Evolutionary conservation across 2,329 filamentous ascomycete species (phyloP).

Genomic region (Aspergillus viridinutans): DNA sequence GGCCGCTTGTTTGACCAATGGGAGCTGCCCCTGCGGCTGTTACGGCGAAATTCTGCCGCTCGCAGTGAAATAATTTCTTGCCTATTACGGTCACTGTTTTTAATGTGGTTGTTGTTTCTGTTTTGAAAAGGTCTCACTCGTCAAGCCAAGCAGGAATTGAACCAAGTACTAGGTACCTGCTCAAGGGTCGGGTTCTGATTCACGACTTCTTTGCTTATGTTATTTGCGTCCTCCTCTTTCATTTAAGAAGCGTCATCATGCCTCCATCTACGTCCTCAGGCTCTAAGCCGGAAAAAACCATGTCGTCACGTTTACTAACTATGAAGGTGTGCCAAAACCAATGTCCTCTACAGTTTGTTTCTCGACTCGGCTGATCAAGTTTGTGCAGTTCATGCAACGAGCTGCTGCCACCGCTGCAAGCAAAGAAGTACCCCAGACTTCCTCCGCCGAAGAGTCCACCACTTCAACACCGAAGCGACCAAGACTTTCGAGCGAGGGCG

Average conservation of each 20-base stretch:
- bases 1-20: conserved; percentile 21
- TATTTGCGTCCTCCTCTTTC: neutral
- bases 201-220: conserved; percentile 4
- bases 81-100: conserved; percentile 11
- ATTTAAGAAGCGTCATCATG: conserved; percentile 21
- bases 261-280: conserved; percentile 42
- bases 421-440: conserved; percentile 39
- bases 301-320: conserved; percentile 82
- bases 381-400: conserved; percentile 77
- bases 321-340: conserved; percentile 62
- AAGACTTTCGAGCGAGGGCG: conserved; percentile 25
- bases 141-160: neutral
- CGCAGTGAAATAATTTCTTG: conserved; percentile 9
- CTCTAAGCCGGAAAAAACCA: conserved; percentile 60
- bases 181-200: neutral
- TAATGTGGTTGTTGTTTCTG: conserved; percentile 1
- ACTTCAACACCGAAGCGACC: conserved; percentile 34
- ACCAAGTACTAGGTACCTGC: neutral
- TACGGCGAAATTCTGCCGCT: conserved; percentile 19
- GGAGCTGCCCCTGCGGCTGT: conserved; percentile 10
- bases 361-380: conserved; percentile 4
- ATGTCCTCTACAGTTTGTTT: conserved; percentile 1
- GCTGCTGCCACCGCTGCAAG: conserved; percentile 59
- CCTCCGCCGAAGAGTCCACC: conserved; percentile 45
- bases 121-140: neutral